Percentiles rank a stretch among this genome's conserved stretches.
Evolutionary conservation across 2,329 filamentous ascomycete species (phyloP).

Genomic region (Amauroascus niger): DNA sequence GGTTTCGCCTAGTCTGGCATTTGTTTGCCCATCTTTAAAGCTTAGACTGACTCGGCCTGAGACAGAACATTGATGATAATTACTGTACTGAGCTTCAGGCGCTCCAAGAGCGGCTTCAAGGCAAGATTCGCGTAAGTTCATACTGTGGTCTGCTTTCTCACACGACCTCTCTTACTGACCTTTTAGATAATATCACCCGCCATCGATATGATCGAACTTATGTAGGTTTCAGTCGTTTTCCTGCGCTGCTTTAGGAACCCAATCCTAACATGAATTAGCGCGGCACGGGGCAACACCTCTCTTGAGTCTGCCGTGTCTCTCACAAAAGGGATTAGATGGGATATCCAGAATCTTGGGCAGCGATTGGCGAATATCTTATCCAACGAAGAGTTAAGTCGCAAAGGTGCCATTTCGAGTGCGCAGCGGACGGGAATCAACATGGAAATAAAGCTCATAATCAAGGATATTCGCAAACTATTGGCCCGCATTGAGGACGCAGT

Average conservation of each 20-base stretch:
- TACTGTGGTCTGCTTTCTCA: neutral
- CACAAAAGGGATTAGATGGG: conserved; percentile 70
- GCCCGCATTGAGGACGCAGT: conserved; percentile 80
- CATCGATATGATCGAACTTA: conserved; percentile 85
- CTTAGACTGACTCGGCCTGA: conserved; percentile 6
- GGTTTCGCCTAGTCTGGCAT: neutral
- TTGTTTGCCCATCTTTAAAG: neutral
- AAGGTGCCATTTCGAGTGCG: conserved; percentile 28
- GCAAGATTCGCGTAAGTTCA: conserved; percentile 64
- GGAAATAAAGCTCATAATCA: conserved; percentile 60
- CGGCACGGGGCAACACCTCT: conserved; percentile 64
- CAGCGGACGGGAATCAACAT: conserved; percentile 49
- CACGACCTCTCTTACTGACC: neutral
- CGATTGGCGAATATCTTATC: conserved; percentile 59
- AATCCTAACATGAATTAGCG: conserved; percentile 35
- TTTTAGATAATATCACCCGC: conserved; percentile 72
- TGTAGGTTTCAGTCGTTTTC: conserved; percentile 42
- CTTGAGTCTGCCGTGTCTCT: conserved; percentile 77
- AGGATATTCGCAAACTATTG: conserved; percentile 65
- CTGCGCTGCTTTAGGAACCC: conserved; percentile 10
- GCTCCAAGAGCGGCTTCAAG: conserved; percentile 65
- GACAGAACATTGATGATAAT: conserved; percentile 58
- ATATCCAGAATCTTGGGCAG: conserved; percentile 70
- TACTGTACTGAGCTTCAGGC: conserved; percentile 60
- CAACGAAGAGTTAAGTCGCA: conserved; percentile 43